Evolutionary conservation across 2,329 filamentous ascomycete genomes (phyloP), one percentile per base, ranked within the genome.

Genomic region (Diaporthe australafricana): DNA sequence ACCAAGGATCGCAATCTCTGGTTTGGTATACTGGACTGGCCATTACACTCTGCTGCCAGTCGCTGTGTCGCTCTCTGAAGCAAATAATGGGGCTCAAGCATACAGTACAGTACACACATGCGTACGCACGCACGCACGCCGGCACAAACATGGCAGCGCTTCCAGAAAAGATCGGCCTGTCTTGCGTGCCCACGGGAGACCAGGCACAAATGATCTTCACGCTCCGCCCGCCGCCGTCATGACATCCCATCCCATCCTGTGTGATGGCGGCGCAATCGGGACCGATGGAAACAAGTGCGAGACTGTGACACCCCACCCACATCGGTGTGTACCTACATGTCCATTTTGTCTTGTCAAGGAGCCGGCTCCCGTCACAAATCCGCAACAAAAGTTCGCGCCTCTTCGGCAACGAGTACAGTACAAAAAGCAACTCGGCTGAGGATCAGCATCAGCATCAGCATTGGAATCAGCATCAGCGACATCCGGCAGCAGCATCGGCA

Each of bases 191-290:
- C 60, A 63, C 30, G 56, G 16, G 16, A 20, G 22, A 53, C 47
- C 47, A 42, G 42, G 47, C 35, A 66, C 47, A 30, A 25, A 27
- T 42, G 30, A 40, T 66, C 47, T 52, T 38, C 17, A 50, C 20
- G 20, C 53, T 68, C 52, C 52, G 38, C 38, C 53, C 65, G 22
- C 9, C 52, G 52, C 50, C 52, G 27, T 68, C 52, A 38, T 27
- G 40, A 35, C 35, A 32, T 55, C 52, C 30, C 35, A 32, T 55
- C 52, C 30, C 42, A 40, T 68, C 27, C 42, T 63, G 40, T 57
- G 66, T 68, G 55, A 68, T 68, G 45, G 53, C 66, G 66, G 66
- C 66, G 66, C 53, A 68, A 68, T 47, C 66, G 66, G 66, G 52
- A 68, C 38, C 66, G 40, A 68, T 57, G 66, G 66, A 60, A 69